phyloP scores from a whole-genome alignment of 1,284 basidiomycete genomes.

The Cystobasidiaceae sp. region DNA sequence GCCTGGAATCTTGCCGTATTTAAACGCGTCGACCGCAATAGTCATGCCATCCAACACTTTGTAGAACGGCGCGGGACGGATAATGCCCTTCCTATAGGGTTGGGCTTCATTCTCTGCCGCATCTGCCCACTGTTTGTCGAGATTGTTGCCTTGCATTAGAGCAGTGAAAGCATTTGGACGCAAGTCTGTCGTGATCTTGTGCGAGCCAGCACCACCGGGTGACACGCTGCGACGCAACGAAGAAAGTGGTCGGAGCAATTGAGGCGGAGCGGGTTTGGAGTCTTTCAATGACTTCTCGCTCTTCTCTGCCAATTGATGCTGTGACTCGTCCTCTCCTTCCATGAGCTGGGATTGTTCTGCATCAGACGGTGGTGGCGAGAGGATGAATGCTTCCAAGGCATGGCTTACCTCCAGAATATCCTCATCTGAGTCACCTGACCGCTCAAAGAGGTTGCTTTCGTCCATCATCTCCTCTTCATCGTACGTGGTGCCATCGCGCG shows the following conservation, averaged over 20 bases:
- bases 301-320: neutral
- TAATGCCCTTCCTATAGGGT: constrained; percentile 51
- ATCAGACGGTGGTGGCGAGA: no score
- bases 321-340: no score
- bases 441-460: neutral
- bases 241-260: constrained; percentile 14
- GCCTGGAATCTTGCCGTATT: constrained; percentile 59
- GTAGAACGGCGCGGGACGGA: constrained; percentile 82
- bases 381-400: neutral
- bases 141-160: constrained; percentile 74
- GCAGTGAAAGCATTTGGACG: constrained; percentile 61
- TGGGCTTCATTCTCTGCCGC: constrained; percentile 57
- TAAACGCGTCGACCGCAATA: constrained; percentile 90
- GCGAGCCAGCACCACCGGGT: neutral
- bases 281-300: neutral
- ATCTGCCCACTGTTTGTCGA: constrained; percentile 77
- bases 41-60: constrained; percentile 95
- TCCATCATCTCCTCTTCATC: neutral
- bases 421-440: constrained; percentile 23
- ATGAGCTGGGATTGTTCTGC: no score
- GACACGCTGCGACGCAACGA: constrained; percentile 18
- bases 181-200: neutral
- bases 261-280: neutral
- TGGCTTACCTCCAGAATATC: constrained; percentile 28
- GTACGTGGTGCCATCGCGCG: neutral